Percentiles rank a stretch among this genome's conserved stretches.
These are phyloP conservation scores for Diutina mesorugosa DNA, from an alignment of 1,139 yeast genomes.

Conservation along the genomic window DNA sequence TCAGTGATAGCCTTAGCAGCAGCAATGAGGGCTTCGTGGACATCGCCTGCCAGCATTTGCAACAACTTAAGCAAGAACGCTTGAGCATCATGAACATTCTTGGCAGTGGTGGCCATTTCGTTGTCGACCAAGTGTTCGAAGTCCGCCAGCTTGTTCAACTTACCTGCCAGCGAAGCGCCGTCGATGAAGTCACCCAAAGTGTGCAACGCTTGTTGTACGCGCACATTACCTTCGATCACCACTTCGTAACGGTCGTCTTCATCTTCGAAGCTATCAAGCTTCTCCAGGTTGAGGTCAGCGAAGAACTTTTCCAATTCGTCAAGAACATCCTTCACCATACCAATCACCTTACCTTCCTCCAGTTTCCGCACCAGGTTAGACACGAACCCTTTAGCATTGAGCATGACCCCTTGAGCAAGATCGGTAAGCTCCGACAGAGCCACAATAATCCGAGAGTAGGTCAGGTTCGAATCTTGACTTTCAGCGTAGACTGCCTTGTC, in stretches of 20 bases:
- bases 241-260: conserved; percentile 64
- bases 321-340: conserved; percentile 44
- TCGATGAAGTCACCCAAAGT: conserved; percentile 45
- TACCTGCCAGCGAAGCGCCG: conserved; percentile 22
- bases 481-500: conserved; percentile 45
- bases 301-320: conserved; percentile 52
- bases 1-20: conserved; percentile 78
- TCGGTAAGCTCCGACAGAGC: conserved; percentile 58
- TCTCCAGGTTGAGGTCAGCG: conserved; percentile 41
- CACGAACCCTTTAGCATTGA: conserved; percentile 59
- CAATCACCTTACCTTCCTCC: conserved; percentile 39
- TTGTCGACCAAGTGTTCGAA: conserved; percentile 58
- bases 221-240: conserved; percentile 65
- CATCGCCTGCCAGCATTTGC: conserved; percentile 35
- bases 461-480: conserved; percentile 34
- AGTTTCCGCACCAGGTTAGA: conserved; percentile 36
- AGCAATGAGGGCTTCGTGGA: conserved; percentile 64
- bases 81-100: conserved; percentile 56
- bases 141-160: conserved; percentile 10
- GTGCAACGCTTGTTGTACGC: conserved; percentile 62
- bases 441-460: conserved; percentile 42
- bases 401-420: conserved; percentile 50
- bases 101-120: conserved; percentile 64
- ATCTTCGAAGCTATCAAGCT: conserved; percentile 32
- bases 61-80: conserved; percentile 44